Evolutionary conservation across 2,329 filamentous ascomycete species (phyloP).

Genomic region (Rutstroemia sp.): DNA sequence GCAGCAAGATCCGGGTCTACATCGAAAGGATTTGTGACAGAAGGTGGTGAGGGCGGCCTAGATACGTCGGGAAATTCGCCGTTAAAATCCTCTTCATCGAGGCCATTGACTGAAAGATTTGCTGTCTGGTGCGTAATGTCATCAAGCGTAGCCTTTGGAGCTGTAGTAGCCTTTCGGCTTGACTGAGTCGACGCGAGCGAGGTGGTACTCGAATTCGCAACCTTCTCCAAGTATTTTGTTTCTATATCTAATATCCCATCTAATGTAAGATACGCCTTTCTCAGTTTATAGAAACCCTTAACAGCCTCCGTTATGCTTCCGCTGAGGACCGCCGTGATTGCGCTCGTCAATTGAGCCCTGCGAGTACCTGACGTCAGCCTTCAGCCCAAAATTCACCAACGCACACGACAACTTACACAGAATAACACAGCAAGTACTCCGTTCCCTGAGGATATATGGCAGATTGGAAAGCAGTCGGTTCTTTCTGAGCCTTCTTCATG

Average conservation of each 20-base stretch:
- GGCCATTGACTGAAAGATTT: neutral
- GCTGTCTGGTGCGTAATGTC: neutral
- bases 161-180: neutral
- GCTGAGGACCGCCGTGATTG: conserved; percentile 81
- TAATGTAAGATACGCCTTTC: conserved; percentile 79
- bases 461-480: conserved; percentile 45
- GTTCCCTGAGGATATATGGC: conserved; percentile 72
- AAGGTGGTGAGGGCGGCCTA: conserved; percentile 2
- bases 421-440: conserved; percentile 78
- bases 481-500: conserved; percentile 65
- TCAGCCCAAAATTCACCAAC: conserved; percentile 1
- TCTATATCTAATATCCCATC: conserved; percentile 74
- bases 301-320: conserved; percentile 89
- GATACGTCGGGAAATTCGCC: neutral
- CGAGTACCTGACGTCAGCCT: conserved; percentile 1
- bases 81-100: neutral
- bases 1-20: conserved; percentile 38
- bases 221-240: conserved; percentile 41
- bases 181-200: conserved; percentile 11
- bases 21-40: conserved; percentile 17
- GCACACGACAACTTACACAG: conserved; percentile 34
- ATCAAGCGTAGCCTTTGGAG: neutral
- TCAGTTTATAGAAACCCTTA: conserved; percentile 85
- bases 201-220: conserved; percentile 10
- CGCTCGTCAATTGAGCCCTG: conserved; percentile 79